These are phyloP conservation scores for Hibiscus syriacus DNA, from an alignment of 345 rosid genomes.

Conservation along the genomic window DNA sequence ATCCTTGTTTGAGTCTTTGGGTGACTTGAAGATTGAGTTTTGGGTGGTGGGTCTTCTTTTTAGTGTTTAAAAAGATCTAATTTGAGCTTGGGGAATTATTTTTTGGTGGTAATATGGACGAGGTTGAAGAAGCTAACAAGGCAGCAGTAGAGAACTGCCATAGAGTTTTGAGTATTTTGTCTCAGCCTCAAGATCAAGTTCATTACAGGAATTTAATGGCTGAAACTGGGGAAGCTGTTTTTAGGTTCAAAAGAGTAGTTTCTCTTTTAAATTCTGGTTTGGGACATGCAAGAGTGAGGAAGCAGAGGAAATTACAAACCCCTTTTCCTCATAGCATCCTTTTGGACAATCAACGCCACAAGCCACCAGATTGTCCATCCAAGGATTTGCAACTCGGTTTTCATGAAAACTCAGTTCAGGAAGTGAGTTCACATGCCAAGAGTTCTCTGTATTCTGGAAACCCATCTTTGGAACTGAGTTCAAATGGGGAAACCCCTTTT, in stretches of 20 bases:
- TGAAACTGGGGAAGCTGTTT: conserved; percentile 81
- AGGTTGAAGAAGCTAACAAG: conserved; percentile 81
- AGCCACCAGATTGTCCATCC: conserved; percentile 27
- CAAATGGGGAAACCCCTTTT: conserved; percentile 47
- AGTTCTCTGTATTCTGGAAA: conserved; percentile 48
- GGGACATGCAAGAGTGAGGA: conserved; percentile 94
- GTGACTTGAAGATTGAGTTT: conserved; percentile 22
- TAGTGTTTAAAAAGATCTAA: conserved; percentile 13
- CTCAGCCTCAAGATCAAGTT: conserved; percentile 57
- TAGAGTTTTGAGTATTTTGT: conserved; percentile 55
- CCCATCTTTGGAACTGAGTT: conserved; percentile 42
- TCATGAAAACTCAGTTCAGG: conserved; percentile 30
- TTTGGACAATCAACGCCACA: conserved; percentile 43
- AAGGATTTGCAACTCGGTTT: conserved; percentile 37
- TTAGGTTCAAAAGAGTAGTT: conserved; percentile 74
- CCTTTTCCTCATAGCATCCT: conserved; percentile 49
- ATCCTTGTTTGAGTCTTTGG: background rate
- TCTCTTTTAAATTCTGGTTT: conserved; percentile 60
- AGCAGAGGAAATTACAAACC: conserved; percentile 39
- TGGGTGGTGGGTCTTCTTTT: conserved; percentile 22
- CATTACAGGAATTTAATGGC: conserved; percentile 49
- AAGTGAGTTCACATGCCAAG: conserved; percentile 41
- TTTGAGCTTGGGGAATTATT: conserved; percentile 21
- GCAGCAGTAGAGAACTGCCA: conserved; percentile 85
- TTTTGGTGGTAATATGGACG: conserved; percentile 62